Conservation (phyloP, 2,329 filamentous ascomycete genomes). For the Tolypocladium pustulatum region DNA sequence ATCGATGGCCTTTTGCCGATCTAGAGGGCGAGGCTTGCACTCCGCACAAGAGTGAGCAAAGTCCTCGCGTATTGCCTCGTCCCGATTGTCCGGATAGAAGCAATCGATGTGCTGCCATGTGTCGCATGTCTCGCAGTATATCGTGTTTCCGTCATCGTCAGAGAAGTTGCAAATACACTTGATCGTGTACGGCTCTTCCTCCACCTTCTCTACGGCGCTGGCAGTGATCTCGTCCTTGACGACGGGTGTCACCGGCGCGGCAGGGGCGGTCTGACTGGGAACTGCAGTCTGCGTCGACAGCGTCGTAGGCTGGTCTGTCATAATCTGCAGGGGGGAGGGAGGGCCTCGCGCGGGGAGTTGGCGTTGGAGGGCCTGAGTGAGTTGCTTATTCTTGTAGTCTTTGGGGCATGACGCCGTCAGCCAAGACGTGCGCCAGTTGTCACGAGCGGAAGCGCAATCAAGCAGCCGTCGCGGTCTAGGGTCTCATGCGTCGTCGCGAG, state of each 20-base stretch:
- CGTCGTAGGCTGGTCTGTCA: slow-evolving; percentile 48
- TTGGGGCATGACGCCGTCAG: slow-evolving; percentile 50
- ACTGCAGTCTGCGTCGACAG: slow-evolving; percentile 45
- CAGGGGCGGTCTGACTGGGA: slow-evolving; percentile 41
- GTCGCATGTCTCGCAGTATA: slow-evolving; percentile 91
- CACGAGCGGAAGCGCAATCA: slow-evolving; percentile 10
- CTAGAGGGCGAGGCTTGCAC: slow-evolving; percentile 69
- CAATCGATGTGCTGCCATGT: slow-evolving; percentile 98
- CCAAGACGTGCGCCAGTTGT: slow-evolving; percentile 27
- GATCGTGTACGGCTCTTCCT: slow-evolving; percentile 84
- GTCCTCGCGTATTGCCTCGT: slow-evolving; percentile 58
- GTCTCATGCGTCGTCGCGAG: slow-evolving; percentile 12
- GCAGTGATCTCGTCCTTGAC: slow-evolving; percentile 30
- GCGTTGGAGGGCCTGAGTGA: slow-evolving; percentile 25
- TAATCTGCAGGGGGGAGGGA: slow-evolving; percentile 37
- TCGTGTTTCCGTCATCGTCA: slow-evolving; percentile 95
- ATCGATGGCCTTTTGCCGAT: slow-evolving; percentile 64
- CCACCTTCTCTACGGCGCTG: slow-evolving; percentile 38
- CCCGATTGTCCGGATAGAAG: slow-evolving; percentile 70
- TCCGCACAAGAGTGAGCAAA: slow-evolving; percentile 82
- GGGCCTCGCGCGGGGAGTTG: slow-evolving; percentile 29
- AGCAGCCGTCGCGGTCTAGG: slow-evolving; percentile 3
- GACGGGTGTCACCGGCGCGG: slow-evolving; percentile 18
- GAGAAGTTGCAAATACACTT: slow-evolving; percentile 93
- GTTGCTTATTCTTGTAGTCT: slow-evolving; percentile 39